Percentiles rank a stretch among this genome's conserved stretches.
Evolutionary conservation across 176 grass and related monocot genomes (phyloP).

Genomic region (Aegilops tauschii): DNA sequence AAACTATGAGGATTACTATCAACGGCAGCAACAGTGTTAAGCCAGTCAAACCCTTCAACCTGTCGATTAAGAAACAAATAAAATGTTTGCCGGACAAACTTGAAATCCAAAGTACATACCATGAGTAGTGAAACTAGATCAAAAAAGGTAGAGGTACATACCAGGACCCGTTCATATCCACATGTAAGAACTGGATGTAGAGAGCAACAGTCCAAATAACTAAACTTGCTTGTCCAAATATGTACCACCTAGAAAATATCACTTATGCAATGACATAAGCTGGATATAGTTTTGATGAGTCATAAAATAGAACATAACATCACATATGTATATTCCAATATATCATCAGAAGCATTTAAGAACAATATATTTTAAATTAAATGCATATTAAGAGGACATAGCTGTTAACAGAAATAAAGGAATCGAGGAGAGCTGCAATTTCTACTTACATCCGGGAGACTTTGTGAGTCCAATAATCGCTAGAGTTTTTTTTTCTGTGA

Average conservation of each 20-base stretch:
- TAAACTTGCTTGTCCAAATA: constrained; percentile 64
- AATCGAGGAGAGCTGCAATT: not conserved
- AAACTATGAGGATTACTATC: constrained; percentile 73
- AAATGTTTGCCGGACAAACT: not conserved
- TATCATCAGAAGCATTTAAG: not conserved
- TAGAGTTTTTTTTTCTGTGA: not conserved
- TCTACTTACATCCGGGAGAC: not conserved
- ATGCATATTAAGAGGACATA: not conserved
- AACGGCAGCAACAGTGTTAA: constrained; percentile 52
- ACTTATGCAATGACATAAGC: not conserved
- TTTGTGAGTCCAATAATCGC: not conserved
- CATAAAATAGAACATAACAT: constrained; percentile 1
- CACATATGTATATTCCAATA: not conserved
- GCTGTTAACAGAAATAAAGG: not conserved
- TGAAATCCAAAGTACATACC: not conserved
- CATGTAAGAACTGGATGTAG: constrained; percentile 53
- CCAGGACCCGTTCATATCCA: constrained; percentile 46
- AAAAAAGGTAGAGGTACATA: constrained; percentile 19
- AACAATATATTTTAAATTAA: not conserved
- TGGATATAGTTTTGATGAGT: not conserved
- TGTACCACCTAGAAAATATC: constrained; percentile 64
- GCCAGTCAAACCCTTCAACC: constrained; percentile 82
- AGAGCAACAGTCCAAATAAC: constrained; percentile 65
- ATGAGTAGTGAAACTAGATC: not conserved
- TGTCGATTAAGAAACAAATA: constrained; percentile 33